Evolutionary conservation across 768 basidiomycete species (phyloP), one percentile per base, ranked within the genome.

Genomic region (Mycena floridula): DNA sequence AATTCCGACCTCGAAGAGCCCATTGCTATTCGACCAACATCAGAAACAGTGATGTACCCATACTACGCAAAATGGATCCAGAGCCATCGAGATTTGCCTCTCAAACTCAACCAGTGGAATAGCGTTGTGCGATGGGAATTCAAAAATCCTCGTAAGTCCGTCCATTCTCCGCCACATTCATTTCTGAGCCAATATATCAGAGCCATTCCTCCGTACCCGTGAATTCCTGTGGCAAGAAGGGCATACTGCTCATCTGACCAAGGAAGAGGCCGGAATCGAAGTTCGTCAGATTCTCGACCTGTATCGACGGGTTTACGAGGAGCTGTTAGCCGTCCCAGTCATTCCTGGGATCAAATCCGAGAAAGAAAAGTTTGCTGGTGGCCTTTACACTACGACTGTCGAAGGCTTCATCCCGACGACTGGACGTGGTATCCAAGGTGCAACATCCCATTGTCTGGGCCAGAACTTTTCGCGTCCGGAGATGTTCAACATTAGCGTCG

Each of bases 171-270:
- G 16, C 38, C 36, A n/a, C 26, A 35, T 27, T 9, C 24, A n/a
- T n/a, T 20, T 22, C 18, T 43, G 12, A n/a, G 37, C 5, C 24
- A 35, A 27, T 16, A 36, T 22, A 20, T 2, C 60, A 89, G 87
- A 99, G 64, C 96, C 96, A 7, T 99, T 99, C 87, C 78, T 99
- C 27, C 92, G 96, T 45, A 98, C 96, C 2, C 89, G 96, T 60
- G 96, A 99, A 69, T 99, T 97, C 77, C 73, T 99, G n/a, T 99
- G 96, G 96, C 96, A 99, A 69, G 96, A 99, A 66, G 96, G 96
- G 27, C 96, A 99, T 70, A 98, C 96, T 7, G 95, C 96, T 3
- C 82, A 86, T 65, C 74, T 94, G 36, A 89, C 86, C 52, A 87
- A 94, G 64, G 59, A 70, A 3, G 95, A 97, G 63, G 95, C 95